A percentile compares a stretch with the other conserved stretches of the same genome.
These are phyloP conservation scores for Salix viminalis DNA, from an alignment of 345 rosid genomes.

Conservation along the genomic window DNA sequence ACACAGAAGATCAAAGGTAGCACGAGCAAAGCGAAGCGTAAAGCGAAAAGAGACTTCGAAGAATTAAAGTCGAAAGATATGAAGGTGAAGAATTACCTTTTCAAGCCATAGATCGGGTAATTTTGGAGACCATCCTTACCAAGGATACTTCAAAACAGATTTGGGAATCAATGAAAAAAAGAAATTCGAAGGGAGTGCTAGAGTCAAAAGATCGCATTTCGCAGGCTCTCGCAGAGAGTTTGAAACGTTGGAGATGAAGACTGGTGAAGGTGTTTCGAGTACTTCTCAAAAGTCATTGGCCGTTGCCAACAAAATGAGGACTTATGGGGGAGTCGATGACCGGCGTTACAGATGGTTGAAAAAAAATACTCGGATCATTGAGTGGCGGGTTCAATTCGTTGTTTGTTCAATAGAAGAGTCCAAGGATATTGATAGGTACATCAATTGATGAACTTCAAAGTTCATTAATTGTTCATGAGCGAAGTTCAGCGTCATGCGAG, in stretches of 20 bases:
- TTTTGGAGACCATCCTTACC: background rate
- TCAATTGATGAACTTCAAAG: background rate
- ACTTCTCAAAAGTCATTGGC: background rate
- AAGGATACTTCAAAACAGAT: background rate
- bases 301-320: background rate
- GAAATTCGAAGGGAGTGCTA: background rate
- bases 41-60: background rate
- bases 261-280: background rate
- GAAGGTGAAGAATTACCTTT: background rate
- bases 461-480: background rate
- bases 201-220: background rate
- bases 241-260: background rate
- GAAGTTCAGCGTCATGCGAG: too few relatives aligned
- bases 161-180: constrained; percentile 1
- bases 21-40: background rate
- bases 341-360: background rate
- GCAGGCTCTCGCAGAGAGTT: background rate
- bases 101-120: background rate
- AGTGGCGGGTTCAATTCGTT: background rate
- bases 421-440: background rate
- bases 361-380: background rate
- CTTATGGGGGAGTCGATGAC: background rate
- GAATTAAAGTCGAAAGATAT: background rate
- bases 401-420: background rate
- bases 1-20: background rate